Evolutionary conservation across 106 monocot species (phyloP).

Genomic region (Dendrobium nobile): DNA sequence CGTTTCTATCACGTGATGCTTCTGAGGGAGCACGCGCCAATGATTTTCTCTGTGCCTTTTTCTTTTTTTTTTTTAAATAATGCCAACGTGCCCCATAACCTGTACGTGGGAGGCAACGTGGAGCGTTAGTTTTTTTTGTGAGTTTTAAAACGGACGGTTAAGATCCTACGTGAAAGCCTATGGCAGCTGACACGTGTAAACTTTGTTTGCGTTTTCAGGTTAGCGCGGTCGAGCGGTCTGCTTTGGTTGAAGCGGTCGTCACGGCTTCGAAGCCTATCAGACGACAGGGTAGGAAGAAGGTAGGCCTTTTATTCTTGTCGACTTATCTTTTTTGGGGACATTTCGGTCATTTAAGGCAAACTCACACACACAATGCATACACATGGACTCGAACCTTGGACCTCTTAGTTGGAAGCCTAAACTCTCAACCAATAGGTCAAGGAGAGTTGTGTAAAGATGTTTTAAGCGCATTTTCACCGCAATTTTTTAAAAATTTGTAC

Average conservation of each 20-base stretch:
- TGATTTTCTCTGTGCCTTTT: neutral
- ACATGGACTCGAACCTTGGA: no score
- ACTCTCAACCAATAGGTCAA: no score
- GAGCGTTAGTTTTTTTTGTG: neutral
- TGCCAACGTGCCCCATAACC: neutral
- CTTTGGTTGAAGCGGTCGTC: neutral
- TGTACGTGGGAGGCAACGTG: neutral
- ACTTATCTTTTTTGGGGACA: no score
- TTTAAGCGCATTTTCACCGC: neutral
- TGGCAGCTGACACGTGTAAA: neutral
- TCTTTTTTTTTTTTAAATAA: neutral
- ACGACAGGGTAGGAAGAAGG: constrained; percentile 6
- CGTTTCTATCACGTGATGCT: neutral
- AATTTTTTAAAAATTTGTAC: neutral
- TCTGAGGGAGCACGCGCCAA: neutral
- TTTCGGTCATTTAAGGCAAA: no score
- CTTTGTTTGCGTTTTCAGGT: neutral
- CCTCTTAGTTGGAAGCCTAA: no score
- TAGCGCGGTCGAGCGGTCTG: neutral
- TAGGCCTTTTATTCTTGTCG: neutral
- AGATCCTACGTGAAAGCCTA: neutral
- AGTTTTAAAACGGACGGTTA: neutral
- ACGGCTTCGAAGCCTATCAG: neutral
- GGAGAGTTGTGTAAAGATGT: no score
- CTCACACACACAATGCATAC: no score